These are phyloP conservation scores for Cutaneotrichosporon cavernicola DNA, from an alignment of 1,284 basidiomycete genomes.

Conservation along the genomic window DNA sequence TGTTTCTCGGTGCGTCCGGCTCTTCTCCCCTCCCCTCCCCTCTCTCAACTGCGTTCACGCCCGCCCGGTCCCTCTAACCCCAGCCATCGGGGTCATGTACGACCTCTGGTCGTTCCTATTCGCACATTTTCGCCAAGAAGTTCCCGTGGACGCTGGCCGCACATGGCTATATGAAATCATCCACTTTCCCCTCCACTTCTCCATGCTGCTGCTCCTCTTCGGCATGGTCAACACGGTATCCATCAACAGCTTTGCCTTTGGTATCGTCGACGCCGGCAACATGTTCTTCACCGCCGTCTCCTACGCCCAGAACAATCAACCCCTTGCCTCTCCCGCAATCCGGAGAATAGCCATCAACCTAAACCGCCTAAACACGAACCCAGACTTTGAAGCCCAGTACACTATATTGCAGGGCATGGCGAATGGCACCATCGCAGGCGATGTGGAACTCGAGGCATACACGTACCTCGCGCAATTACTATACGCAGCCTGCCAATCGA, in stretches of 20 bases:
- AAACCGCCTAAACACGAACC: background rate
- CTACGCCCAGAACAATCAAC: background rate
- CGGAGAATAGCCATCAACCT: background rate
- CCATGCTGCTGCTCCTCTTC: slow-evolving; percentile 14
- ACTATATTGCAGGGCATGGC: background rate
- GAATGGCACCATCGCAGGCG: background rate
- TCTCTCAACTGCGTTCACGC: too few species aligned
- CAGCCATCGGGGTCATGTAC: slow-evolving; percentile 35
- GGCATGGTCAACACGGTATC: slow-evolving; percentile 4
- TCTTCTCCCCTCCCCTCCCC: too few species aligned
- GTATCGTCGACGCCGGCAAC: background rate
- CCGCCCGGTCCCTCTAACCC: background rate
- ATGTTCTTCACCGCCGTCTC: background rate
- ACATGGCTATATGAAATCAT: slow-evolving; percentile 30
- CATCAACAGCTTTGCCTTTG: background rate
- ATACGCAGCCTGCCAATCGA: background rate
- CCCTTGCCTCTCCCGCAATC: background rate
- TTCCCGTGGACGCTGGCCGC: slow-evolving; percentile 17
- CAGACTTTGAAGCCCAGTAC: background rate
- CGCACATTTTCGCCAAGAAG: slow-evolving; percentile 26
- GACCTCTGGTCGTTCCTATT: slow-evolving; percentile 37
- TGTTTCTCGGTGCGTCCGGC: slow-evolving; percentile 21
- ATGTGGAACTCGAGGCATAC: background rate
- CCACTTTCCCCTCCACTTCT: slow-evolving; percentile 22
- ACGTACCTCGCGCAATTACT: background rate